Evolutionary conservation across 495 filamentous ascomycete genomes (phyloP), one percentile per base, ranked within the genome.

Genomic region (Thermothielavioides terrestris): DNA sequence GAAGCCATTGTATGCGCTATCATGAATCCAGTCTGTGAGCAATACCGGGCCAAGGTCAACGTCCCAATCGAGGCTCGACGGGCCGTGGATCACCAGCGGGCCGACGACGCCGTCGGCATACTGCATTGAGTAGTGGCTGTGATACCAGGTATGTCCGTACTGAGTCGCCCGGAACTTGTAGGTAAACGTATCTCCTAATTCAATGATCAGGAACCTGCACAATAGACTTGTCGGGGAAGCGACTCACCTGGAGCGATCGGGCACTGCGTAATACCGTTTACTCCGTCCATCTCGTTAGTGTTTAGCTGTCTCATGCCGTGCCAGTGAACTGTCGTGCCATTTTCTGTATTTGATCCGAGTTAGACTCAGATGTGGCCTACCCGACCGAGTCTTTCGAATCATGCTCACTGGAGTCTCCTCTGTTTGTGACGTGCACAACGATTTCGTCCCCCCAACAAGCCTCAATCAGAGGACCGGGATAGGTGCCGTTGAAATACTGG

Each of bases 121-220:
- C 51, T 82, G 77, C 10, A 68, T 65, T 8, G 59, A 61, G 54
- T 73, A 80, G 49, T 83, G 79, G n/a, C 66, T 64, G 48, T 82
- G 79, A 32, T 74, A 81, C 76, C 76, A 81, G 2, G 63, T 64
- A 1, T 72, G 73, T 5, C 81, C 81, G 39, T 82, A 82, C 43
- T 77, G 71, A 1, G 58, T 67, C 0, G 68, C 75, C 21, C 64
- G 60, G 44, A 75, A 82, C 22, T 54, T 63, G 52, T 85, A 83
- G 1, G 75, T 80, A 36, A 72, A 58, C 5, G 42, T 56, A 5
- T 61, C 46, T 20, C 72, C 72, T 0, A 72, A 68, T 15, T 35
- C n/a, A n/a, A n/a, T n/a, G n/a, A n/a, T n/a, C n/a, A n/a, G n/a
- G n/a, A 35, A 35, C 6, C 4, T 17, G 34, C 34, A 18, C 9